Evolutionary conservation across 2,329 filamentous ascomycete genomes (phyloP).

Genomic region (Lojkania enalia): DNA sequence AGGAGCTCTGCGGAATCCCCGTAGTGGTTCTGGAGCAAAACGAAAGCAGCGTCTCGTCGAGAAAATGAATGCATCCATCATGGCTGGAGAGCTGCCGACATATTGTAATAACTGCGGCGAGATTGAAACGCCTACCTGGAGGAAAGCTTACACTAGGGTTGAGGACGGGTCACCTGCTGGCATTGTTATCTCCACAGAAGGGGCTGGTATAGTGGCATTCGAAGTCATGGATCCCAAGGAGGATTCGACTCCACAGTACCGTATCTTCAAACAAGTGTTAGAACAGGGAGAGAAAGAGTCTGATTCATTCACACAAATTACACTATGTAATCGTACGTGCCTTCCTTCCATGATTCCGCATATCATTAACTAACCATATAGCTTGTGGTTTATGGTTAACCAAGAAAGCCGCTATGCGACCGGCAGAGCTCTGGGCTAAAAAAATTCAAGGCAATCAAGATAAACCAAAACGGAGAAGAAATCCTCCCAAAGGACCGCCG

Average conservation of each 20-base stretch:
- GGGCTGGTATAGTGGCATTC: slow-evolving; percentile 66
- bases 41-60: slow-evolving; percentile 67
- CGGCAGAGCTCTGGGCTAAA: slow-evolving; percentile 75
- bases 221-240: slow-evolving; percentile 46
- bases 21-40: slow-evolving; percentile 60
- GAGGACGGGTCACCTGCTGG: slow-evolving; percentile 70
- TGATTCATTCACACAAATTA: slow-evolving; percentile 66
- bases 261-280: slow-evolving; percentile 76
- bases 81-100: slow-evolving; percentile 80
- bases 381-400: slow-evolving; percentile 93
- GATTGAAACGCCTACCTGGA: slow-evolving; percentile 95
- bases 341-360: not conserved
- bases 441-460: slow-evolving; percentile 47
- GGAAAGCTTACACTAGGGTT: slow-evolving; percentile 84
- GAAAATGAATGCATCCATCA: slow-evolving; percentile 62
- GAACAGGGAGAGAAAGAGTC: slow-evolving; percentile 64
- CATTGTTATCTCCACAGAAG: slow-evolving; percentile 69
- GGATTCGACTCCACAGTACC: slow-evolving; percentile 66
- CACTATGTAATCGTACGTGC: slow-evolving; percentile 83
- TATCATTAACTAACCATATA: slow-evolving; percentile 32
- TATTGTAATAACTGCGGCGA: slow-evolving; percentile 93
- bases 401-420: slow-evolving; percentile 84
- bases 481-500: slow-evolving; percentile 24
- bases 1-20: slow-evolving; percentile 22
- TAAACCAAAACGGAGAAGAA: slow-evolving; percentile 35